Conservation (phyloP, 768 basidiomycete genomes). For the Boletus rubroflammeus region DNA sequence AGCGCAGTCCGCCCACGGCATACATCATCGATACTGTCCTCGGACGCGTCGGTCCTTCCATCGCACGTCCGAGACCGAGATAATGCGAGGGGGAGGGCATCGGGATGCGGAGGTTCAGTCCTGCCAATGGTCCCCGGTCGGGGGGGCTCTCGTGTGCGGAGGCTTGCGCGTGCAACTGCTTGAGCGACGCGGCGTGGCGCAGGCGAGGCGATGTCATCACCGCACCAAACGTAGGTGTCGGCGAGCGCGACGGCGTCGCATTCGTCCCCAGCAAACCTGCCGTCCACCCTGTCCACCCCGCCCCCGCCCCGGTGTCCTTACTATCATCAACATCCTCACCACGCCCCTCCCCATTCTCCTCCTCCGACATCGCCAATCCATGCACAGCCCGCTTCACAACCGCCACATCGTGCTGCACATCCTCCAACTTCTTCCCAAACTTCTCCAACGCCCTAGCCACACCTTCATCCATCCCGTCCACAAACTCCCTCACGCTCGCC, state of each 20-base stretch:
- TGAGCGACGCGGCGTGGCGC: slow-evolving; percentile 46
- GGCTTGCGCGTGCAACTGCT: slow-evolving; percentile 13
- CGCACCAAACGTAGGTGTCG: slow-evolving; percentile 61
- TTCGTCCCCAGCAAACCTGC: slow-evolving; percentile 47
- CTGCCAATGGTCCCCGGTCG: slow-evolving; percentile 36
- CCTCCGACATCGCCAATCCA: slow-evolving; percentile 29
- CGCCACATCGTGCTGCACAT: slow-evolving; percentile 75
- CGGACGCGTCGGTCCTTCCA: slow-evolving; percentile 28
- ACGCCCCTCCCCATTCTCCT: background rate
- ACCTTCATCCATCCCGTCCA: slow-evolving; percentile 15
- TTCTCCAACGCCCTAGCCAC: slow-evolving; percentile 39
- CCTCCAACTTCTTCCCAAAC: slow-evolving; percentile 61
- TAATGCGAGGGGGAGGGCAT: slow-evolving; percentile 41
- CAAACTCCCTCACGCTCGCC: slow-evolving; percentile 45
- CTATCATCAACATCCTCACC: background rate
- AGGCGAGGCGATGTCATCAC: slow-evolving; percentile 65
- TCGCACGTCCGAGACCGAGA: slow-evolving; percentile 16
- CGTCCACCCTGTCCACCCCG: slow-evolving; percentile 49
- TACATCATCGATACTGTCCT: slow-evolving; percentile 62
- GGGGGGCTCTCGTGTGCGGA: slow-evolving; percentile 1
- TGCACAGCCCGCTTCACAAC: slow-evolving; percentile 59
- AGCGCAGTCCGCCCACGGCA: slow-evolving; percentile 54
- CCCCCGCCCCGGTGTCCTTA: slow-evolving; percentile 10
- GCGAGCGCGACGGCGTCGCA: slow-evolving; percentile 35
- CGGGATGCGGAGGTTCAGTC: slow-evolving; percentile 51